Percentiles rank a stretch among this genome's conserved stretches.
Conservation (phyloP, 257 asterid genomes). For the Solanum etuberosum region DNA sequence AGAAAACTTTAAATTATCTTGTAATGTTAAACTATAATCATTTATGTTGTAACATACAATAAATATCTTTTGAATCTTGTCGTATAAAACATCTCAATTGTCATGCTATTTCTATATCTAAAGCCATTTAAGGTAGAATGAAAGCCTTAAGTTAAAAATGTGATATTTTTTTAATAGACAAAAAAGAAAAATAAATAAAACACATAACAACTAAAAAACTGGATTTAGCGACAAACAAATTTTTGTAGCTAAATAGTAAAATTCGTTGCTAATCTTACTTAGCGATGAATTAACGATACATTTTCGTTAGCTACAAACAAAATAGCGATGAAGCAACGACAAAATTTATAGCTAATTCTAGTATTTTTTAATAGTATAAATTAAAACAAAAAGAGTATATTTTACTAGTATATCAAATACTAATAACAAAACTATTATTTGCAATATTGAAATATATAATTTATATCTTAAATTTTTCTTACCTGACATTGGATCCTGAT, state of each 20-base stretch:
- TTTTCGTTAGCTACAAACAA: too few relatives aligned
- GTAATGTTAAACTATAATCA: background rate
- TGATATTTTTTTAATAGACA: background rate
- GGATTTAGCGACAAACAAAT: background rate
- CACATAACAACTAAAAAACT: background rate
- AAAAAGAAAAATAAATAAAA: background rate
- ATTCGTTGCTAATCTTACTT: background rate
- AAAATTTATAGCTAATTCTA: too few relatives aligned
- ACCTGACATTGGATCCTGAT: conserved; percentile 26
- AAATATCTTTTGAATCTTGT: background rate
- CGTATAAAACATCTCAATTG: background rate
- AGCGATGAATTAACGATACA: too few relatives aligned
- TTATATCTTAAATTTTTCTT: background rate
- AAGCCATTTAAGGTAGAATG: background rate
- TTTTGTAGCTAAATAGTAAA: too few relatives aligned
- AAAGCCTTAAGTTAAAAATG: background rate
- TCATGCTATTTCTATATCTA: background rate
- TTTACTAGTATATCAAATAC: background rate
- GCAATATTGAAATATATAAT: background rate
- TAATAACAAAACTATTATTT: background rate
- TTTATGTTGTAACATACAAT: background rate
- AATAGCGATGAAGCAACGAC: fast-evolving
- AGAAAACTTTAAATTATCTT: background rate
- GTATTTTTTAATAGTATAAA: background rate
- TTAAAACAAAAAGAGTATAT: background rate